phyloP scores from a whole-genome alignment of 1,284 basidiomycete genomes.

The Phellopilus nigrolimitatus region DNA sequence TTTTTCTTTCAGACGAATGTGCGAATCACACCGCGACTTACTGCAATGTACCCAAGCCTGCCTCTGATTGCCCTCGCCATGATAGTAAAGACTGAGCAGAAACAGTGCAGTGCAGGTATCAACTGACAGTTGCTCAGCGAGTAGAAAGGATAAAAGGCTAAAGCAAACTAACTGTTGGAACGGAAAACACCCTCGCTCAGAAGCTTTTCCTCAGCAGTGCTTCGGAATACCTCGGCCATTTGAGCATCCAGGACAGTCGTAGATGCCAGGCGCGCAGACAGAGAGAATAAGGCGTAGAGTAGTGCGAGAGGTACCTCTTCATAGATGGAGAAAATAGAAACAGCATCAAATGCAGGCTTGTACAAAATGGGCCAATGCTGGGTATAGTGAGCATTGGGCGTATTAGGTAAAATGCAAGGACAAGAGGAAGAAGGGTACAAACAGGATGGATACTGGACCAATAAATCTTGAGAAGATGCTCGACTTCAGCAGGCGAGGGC shows the following conservation, averaged over 20 bases:
- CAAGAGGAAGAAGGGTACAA: background rate
- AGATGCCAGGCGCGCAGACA: conserved; percentile 16
- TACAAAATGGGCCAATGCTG: conserved; percentile 22
- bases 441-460: conserved; percentile 20
- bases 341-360: conserved; percentile 18
- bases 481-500: conserved; percentile 16
- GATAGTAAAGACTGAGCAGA: conserved; percentile 19
- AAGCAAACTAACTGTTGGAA: conserved; percentile 14
- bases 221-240: conserved; percentile 13
- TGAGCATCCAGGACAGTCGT: conserved; percentile 7
- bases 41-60: conserved; percentile 20
- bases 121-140: background rate
- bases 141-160: background rate
- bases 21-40: too few species aligned
- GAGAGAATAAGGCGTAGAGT: conserved; percentile 18
- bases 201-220: conserved; percentile 18
- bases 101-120: conserved; percentile 19
- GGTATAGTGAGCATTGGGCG: background rate
- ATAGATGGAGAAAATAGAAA: conserved; percentile 19
- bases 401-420: background rate
- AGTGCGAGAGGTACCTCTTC: conserved; percentile 17
- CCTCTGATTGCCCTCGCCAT: conserved; percentile 20
- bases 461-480: conserved; percentile 19
- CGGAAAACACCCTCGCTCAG: conserved; percentile 17
- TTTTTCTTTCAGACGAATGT: background rate